Evolutionary conservation across 169 alveolate species (phyloP).

Genomic region (Eimeria tenella): DNA sequence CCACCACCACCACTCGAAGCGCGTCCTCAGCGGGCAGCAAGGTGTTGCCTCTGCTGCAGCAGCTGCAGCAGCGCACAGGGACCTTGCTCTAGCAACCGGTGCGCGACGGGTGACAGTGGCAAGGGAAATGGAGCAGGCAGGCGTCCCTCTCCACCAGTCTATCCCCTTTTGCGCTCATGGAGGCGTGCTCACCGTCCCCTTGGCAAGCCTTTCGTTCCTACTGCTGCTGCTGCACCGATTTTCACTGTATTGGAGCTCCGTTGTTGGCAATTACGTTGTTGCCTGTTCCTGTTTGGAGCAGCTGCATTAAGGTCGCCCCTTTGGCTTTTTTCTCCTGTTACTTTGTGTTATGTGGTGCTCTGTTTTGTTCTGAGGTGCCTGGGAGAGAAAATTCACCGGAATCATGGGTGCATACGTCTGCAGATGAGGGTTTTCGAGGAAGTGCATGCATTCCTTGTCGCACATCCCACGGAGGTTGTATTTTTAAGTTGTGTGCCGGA

Average conservation of each 20-base stretch:
- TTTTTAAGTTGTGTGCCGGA: slow-evolving; percentile 47
- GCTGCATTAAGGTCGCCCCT: too few species aligned
- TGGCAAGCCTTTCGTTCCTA: slow-evolving; percentile 30
- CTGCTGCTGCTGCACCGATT: slow-evolving; percentile 5
- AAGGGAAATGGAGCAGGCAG: slow-evolving; percentile 12
- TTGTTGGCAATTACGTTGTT: background rate
- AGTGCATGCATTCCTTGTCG: slow-evolving; percentile 4
- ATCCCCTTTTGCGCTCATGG: slow-evolving; percentile 73
- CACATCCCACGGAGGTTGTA: slow-evolving; percentile 25
- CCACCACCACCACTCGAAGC: slow-evolving; percentile 47
- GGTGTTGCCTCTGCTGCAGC: slow-evolving; percentile 21
- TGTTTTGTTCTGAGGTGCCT: background rate
- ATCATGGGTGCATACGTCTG: background rate
- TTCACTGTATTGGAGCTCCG: background rate
- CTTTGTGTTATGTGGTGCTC: background rate
- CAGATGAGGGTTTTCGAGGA: slow-evolving; percentile 62
- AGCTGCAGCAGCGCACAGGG: slow-evolving; percentile 73
- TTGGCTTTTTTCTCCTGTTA: background rate
- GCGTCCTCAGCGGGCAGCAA: slow-evolving; percentile 7
- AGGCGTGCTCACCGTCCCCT: slow-evolving; percentile 71
- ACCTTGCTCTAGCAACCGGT: slow-evolving; percentile 23
- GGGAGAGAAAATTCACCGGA: background rate
- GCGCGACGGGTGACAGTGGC: slow-evolving; percentile 57
- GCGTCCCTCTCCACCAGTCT: background rate
- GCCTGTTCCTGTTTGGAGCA: background rate